A percentile compares a stretch with the other conserved stretches of the same genome.
phyloP scores from a whole-genome alignment of 2,329 filamentous ascomycete species.

The Cytospora paraplurivora region DNA sequence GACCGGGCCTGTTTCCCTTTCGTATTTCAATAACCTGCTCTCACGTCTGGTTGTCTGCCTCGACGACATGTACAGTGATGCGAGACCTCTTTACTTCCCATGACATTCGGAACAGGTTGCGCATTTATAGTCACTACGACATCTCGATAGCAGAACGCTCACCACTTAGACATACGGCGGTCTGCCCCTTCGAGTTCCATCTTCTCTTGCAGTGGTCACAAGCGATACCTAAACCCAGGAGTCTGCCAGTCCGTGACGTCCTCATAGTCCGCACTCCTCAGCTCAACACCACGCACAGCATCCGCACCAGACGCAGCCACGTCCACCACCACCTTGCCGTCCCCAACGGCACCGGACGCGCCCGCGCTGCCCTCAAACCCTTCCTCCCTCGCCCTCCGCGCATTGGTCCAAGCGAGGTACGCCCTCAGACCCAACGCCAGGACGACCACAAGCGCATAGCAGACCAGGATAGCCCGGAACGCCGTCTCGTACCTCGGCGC shows the following conservation, averaged over 20 bases:
- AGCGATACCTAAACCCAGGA: slow-evolving; percentile 59
- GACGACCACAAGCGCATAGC: slow-evolving; percentile 53
- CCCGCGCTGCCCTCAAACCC: slow-evolving; percentile 49
- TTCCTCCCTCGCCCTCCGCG: slow-evolving; percentile 44
- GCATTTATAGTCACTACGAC: neutral
- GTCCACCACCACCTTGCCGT: slow-evolving; percentile 41
- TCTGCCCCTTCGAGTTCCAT: too few relatives aligned
- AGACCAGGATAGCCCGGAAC: slow-evolving; percentile 58
- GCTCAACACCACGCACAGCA: slow-evolving; percentile 40
- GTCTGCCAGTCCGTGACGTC: slow-evolving; percentile 64
- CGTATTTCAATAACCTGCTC: too few relatives aligned
- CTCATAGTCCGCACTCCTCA: slow-evolving; percentile 52
- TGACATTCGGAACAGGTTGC: too few relatives aligned
- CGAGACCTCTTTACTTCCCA: too few relatives aligned
- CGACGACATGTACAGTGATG: too few relatives aligned
- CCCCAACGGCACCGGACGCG: slow-evolving; percentile 43
- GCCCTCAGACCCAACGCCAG: slow-evolving; percentile 47
- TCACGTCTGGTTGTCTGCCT: too few relatives aligned
- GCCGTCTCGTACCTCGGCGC: slow-evolving; percentile 56
- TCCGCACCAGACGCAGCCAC: slow-evolving; percentile 32
- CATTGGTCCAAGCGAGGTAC: slow-evolving; percentile 52
- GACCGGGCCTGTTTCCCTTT: too few relatives aligned
- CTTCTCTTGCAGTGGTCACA: slow-evolving; percentile 35
- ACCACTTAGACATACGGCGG: too few relatives aligned
- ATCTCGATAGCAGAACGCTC: neutral